Evolutionary conservation across 257 asterid genomes (phyloP), one percentile per base, ranked within the genome.

Genomic region (Rauvolfia tetraphylla): DNA sequence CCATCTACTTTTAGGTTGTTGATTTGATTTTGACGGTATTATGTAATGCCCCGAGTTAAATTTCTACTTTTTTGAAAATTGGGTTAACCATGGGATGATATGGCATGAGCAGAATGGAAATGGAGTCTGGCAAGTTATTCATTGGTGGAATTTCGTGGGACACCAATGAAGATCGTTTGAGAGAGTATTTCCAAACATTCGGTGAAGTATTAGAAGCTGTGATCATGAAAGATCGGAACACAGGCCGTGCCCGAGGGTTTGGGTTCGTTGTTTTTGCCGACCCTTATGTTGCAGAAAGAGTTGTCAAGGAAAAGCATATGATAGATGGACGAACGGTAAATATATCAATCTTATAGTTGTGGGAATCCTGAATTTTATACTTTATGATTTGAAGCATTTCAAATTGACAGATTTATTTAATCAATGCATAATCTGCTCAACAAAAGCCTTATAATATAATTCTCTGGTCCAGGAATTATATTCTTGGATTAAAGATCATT

Each of bases 71-170:
- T 68, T 78, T 61, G 67, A 59, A 65, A 81, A 68, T 62, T 65
- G 65, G 49, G 67, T 81, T 86, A 79, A 79, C 70, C 71, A 63
- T 79, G 83, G 83, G 79, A 75, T 80, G 79, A 71, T 58, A 71
- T 67, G 34, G 77, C 70, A 74, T 84, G 73, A 85, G 85, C 83
- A 79, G 86, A 81, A 92, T 92, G 98, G 97, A 93, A 86, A 88
- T 88, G 89, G 97, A 92, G 70, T 82, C 89, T 70, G 94, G 97
- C 34, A 93, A 93, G 82, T 36, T 93, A 78, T 93, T 93, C 74
- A 80, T 93, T 78, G 98, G 98, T 80, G 98, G 98, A 85, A 93
- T 93, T 79, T 93, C 98, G 2, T 93, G 98, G 98, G 98, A 93
- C 85, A 93, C 98, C 10, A 89, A 87, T 76, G 98, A 93, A 77